A percentile compares a stretch with the other conserved stretches of the same genome.
Conservation (phyloP, 1,284 basidiomycete species). For the Fomitopsis schrenkii region DNA sequence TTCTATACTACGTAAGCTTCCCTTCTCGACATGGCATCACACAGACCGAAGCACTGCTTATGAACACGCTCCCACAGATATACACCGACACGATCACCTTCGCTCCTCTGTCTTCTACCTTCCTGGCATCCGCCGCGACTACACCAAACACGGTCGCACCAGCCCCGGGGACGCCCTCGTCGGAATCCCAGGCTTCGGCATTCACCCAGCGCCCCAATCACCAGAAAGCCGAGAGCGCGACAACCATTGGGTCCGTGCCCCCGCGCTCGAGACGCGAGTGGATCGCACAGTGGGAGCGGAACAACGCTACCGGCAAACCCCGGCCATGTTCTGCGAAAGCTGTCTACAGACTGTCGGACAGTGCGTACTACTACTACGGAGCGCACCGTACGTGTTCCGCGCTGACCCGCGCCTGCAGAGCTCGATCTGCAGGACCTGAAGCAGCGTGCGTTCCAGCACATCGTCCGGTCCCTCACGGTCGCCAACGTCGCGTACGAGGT, state of each 20-base stretch:
- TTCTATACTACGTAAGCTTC: conserved; percentile 72
- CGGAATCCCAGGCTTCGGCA: conserved; percentile 31
- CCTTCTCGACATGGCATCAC: not conserved
- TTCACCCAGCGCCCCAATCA: conserved; percentile 12
- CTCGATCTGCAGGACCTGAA: conserved; percentile 67
- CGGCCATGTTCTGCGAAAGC: conserved; percentile 86
- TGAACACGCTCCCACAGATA: conserved; percentile 41
- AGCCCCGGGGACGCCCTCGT: conserved; percentile 18
- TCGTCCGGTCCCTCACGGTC: conserved; percentile 69
- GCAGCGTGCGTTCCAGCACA: conserved; percentile 71
- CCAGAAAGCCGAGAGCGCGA: conserved; percentile 16
- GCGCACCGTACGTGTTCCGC: not conserved
- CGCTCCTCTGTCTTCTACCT: conserved; percentile 77
- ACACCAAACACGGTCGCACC: conserved; percentile 5
- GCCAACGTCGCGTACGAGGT: conserved; percentile 84
- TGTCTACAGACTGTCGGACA: conserved; percentile 83
- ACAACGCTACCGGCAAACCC: conserved; percentile 52
- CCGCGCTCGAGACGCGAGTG: conserved; percentile 53
- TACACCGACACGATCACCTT: conserved; percentile 86
- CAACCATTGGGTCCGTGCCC: conserved; percentile 17
- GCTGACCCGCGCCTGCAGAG: conserved; percentile 34
- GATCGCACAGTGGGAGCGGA: conserved; percentile 59
- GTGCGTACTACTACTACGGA: conserved; percentile 36
- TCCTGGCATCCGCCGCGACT: conserved; percentile 32
- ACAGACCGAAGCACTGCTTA: not conserved